Evolutionary conservation across 495 filamentous ascomycete species (phyloP).

Genomic region (Penicillium steckii): DNA sequence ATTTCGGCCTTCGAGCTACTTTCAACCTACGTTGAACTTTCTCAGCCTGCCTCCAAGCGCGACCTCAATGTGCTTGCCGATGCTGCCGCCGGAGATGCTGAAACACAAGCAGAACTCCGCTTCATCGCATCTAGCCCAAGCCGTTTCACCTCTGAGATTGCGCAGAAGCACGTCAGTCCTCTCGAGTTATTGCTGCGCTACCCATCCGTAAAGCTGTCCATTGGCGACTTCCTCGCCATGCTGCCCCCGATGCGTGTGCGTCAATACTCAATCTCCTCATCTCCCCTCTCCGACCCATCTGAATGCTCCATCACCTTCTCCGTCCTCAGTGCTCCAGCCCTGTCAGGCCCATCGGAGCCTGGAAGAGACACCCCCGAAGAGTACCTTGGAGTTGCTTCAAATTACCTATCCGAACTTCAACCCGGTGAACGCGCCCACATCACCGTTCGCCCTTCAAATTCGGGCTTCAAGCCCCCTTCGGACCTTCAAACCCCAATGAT

Average conservation of each 20-base stretch:
- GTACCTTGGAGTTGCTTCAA: slow-evolving; percentile 59
- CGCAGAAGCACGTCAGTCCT: slow-evolving; percentile 56
- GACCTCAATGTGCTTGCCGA: slow-evolving; percentile 50
- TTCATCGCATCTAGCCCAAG: slow-evolving; percentile 33
- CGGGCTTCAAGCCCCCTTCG: slow-evolving; percentile 64
- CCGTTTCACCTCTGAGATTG: slow-evolving; percentile 52
- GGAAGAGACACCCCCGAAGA: slow-evolving; percentile 26
- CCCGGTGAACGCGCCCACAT: slow-evolving; percentile 62
- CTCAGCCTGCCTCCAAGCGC: slow-evolving; percentile 62
- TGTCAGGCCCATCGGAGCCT: slow-evolving; percentile 35
- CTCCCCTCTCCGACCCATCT: slow-evolving; percentile 57
- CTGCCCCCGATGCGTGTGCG: slow-evolving; percentile 73
- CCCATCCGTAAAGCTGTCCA: slow-evolving; percentile 52
- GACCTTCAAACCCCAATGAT: slow-evolving; percentile 64
- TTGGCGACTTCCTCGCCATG: slow-evolving; percentile 64
- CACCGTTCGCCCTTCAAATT: slow-evolving; percentile 53
- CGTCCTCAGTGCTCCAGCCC: slow-evolving; percentile 57
- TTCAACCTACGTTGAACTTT: slow-evolving; percentile 69
- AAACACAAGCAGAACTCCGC: slow-evolving; percentile 28
- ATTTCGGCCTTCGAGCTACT: slow-evolving; percentile 63
- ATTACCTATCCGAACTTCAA: slow-evolving; percentile 55
- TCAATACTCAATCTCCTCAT: slow-evolving; percentile 80
- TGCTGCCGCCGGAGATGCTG: slow-evolving; percentile 25
- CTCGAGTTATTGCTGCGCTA: slow-evolving; percentile 65
- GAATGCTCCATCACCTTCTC: slow-evolving; percentile 66